Evolutionary conservation across 495 filamentous ascomycete species (phyloP).

Genomic region (Xanthoparmelia taractica): DNA sequence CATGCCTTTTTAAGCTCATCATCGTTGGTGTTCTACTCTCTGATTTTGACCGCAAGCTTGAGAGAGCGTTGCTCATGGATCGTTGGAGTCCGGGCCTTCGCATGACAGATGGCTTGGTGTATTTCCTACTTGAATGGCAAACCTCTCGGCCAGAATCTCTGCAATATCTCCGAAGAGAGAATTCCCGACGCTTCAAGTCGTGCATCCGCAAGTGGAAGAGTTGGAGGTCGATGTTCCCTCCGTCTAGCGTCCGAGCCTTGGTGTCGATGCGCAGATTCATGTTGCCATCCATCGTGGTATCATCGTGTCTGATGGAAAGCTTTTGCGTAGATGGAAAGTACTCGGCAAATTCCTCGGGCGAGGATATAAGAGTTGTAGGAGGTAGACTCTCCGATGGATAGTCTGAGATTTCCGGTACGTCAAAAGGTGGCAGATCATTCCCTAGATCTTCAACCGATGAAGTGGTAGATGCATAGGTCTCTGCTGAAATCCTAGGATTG

Average conservation of each 20-base stretch:
- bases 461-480: slow-evolving; percentile 73
- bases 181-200: slow-evolving; percentile 76
- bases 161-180: slow-evolving; percentile 86
- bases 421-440: slow-evolving; percentile 48
- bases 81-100: slow-evolving; percentile 52
- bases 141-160: slow-evolving; percentile 90
- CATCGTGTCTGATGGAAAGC: slow-evolving; percentile 81
- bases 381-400: slow-evolving; percentile 42
- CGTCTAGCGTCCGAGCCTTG: slow-evolving; percentile 49
- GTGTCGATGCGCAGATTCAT: slow-evolving; percentile 95
- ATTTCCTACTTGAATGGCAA: slow-evolving; percentile 74
- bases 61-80: slow-evolving; percentile 69
- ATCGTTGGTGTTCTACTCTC: slow-evolving; percentile 30
- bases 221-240: slow-evolving; percentile 58
- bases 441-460: slow-evolving; percentile 53
- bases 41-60: slow-evolving; percentile 55
- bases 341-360: slow-evolving; percentile 72
- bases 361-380: slow-evolving; percentile 62
- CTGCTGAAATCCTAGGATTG: slow-evolving; percentile 57
- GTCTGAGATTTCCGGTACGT: slow-evolving; percentile 54
- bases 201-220: slow-evolving; percentile 96
- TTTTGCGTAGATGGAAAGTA: slow-evolving; percentile 80
- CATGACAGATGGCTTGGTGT: slow-evolving; percentile 43
- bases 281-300: slow-evolving; percentile 86
- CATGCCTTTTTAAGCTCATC: slow-evolving; percentile 35